Percentiles rank a stretch among this genome's conserved stretches.
Conservation (phyloP, 1,139 yeast species). For the Nematodospora anomalae region DNA sequence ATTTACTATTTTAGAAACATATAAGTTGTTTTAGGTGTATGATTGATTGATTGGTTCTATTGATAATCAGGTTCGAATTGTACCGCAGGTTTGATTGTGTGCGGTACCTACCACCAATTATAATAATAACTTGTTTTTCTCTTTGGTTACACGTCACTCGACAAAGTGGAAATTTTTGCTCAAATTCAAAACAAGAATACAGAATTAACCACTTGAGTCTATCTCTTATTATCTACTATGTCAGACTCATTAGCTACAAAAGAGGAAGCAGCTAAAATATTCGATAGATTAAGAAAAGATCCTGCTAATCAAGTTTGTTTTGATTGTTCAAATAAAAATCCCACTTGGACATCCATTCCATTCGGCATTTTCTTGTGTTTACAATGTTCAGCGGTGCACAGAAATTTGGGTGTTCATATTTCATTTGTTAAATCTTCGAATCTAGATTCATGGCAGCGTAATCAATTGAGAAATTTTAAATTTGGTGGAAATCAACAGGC, state of each 20-base stretch:
- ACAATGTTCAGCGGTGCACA: conserved; percentile 51
- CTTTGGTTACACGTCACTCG: conserved; percentile 1
- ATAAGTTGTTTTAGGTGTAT: too few species aligned
- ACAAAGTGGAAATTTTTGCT: not conserved
- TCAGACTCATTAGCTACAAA: conserved; percentile 58
- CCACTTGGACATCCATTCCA: conserved; percentile 54
- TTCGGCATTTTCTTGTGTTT: conserved; percentile 49
- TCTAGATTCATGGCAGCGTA: conserved; percentile 86
- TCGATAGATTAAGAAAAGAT: conserved; percentile 57
- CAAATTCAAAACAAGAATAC: not conserved
- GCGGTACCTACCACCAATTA: not conserved
- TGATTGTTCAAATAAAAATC: conserved; percentile 51
- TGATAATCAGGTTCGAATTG: too few species aligned
- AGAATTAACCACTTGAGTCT: not conserved
- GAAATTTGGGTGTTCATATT: conserved; percentile 52
- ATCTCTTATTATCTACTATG: too few species aligned
- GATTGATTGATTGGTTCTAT: too few species aligned
- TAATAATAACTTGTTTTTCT: not conserved
- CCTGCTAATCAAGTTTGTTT: conserved; percentile 84
- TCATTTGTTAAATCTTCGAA: conserved; percentile 81
- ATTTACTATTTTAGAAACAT: too few species aligned
- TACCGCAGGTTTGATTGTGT: too few species aligned
- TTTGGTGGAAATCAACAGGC: conserved; percentile 91
- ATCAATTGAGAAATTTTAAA: conserved; percentile 85
- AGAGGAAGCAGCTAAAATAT: conserved; percentile 62